Evolutionary conservation across 768 basidiomycete species (phyloP), one percentile per base, ranked within the genome.

Genomic region (Daedalea quercina): DNA sequence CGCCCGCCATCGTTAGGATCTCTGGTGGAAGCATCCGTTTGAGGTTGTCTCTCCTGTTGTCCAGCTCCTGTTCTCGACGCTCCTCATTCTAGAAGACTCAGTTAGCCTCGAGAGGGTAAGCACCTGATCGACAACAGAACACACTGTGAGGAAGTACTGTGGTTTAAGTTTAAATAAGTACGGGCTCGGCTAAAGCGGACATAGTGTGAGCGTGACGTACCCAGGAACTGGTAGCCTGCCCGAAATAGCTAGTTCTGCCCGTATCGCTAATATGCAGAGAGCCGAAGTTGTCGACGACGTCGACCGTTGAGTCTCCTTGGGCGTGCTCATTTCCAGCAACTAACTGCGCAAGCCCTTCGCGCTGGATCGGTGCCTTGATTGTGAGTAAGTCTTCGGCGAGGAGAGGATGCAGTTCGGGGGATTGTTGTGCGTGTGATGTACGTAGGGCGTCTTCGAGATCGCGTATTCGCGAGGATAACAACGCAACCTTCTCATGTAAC

Each of bases 261-360:
- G 83, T 80, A 20, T 84, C 69, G 44, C 75, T 84, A 58, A 90
- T 85, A 11, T 83, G 81, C n/a, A 90, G 69, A 0, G 87, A 85
- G 19, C 88, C 88, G 64, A 89, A 89, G 9, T 88, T 86, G 65
- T 89, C 86, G 3, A 89, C 79, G 43, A 88, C 75, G 59, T 90
- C 87, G 8, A n/a, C n/a, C n/a, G 78, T 77, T 51, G 79, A 83
- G 57, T 85, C 84, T 61, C 86, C 84, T 54, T 85, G 85, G 15
- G 70, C 60, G 22, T 62, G 66, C 40, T 62, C 56, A 76, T 73
- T 45, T 63, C 62, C 26, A 41, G 76, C 78, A 25, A 66, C 59
- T 15, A 70, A 51, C 34, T 57, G 55, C 1, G 33, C 35, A 13
- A 65, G 56, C 12, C 60, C 59, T 55, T 90, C 87, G 35, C 87